Percentiles rank a stretch among this genome's conserved stretches.
These are phyloP conservation scores for Fusarium udum DNA, from an alignment of 2,329 filamentous ascomycete genomes.

Conservation along the genomic window DNA sequence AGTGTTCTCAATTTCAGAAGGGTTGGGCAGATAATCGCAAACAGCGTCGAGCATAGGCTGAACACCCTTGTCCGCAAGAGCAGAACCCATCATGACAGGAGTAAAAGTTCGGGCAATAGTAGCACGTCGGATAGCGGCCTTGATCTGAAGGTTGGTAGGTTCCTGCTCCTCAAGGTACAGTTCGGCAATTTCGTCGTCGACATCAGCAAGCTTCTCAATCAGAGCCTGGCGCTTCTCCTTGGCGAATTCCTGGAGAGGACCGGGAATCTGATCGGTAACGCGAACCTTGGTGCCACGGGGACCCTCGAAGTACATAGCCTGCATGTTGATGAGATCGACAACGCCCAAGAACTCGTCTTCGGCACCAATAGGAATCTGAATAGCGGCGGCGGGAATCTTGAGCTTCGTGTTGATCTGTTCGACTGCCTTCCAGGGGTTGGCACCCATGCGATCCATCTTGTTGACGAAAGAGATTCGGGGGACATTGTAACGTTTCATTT, in stretches of 20 bases:
- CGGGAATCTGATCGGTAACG: conserved; percentile 82
- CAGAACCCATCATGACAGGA: conserved; percentile 95
- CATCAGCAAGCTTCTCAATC: conserved; percentile 95
- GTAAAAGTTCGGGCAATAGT: conserved; percentile 93
- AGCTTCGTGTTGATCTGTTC: conserved; percentile 98
- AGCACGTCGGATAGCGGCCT: conserved; percentile 87
- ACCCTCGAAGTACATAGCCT: conserved; percentile 91
- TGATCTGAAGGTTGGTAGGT: conserved; percentile 84
- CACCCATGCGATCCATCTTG: conserved; percentile 99
- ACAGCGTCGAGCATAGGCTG: conserved; percentile 98
- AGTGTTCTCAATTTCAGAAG: conserved; percentile 85
- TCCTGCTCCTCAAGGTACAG: conserved; percentile 88
- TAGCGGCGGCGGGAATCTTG: conserved; percentile 88
- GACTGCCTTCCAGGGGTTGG: conserved; percentile 96
- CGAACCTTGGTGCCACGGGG: conserved; percentile 80
- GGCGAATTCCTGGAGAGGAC: conserved; percentile 77
- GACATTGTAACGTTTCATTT: conserved; percentile 98
- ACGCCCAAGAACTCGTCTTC: conserved; percentile 95
- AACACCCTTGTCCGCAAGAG: conserved; percentile 91
- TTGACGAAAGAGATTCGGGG: conserved; percentile 97
- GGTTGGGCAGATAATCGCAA: conserved; percentile 95
- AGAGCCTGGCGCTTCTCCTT: conserved; percentile 85
- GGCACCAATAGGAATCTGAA: conserved; percentile 92
- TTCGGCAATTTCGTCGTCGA: conserved; percentile 97
- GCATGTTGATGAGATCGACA: conserved; percentile 92